phyloP scores from a whole-genome alignment of 306 rosid genomes.

The Dalbergia cultrata region DNA sequence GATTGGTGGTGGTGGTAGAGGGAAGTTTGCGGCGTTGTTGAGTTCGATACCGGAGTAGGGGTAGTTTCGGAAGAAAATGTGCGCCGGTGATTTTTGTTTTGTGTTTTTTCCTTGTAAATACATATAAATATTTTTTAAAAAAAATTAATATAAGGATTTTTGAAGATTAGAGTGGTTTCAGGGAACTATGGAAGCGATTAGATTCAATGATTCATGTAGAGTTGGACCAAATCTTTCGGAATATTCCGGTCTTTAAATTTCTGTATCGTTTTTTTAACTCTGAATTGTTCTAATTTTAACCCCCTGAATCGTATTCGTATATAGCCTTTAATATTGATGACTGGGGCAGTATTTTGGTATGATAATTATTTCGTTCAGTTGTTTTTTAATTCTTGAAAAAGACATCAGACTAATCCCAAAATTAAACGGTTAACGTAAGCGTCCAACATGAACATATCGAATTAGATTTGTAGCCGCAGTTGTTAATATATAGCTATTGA shows the following conservation, averaged over 20 bases:
- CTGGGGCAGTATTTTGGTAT: not conserved
- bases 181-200: conserved; percentile 21
- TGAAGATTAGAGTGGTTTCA: conserved; percentile 33
- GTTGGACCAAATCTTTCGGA: conserved; percentile 14
- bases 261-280: not conserved
- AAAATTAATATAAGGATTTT: not conserved
- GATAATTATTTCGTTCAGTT: not conserved
- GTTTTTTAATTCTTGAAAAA: not conserved
- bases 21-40: conserved; percentile 60
- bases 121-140: conserved; percentile 4
- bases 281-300: conserved; percentile 1
- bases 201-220: conserved; percentile 5
- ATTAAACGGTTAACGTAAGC: not conserved
- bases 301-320: not conserved
- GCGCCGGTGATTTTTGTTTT: conserved; percentile 17
- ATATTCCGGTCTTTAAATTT: conserved; percentile 11
- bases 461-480: not conserved
- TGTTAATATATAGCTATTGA: not conserved
- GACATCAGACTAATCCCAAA: not conserved
- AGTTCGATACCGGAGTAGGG: conserved; percentile 81
- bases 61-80: conserved; percentile 48
- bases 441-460: not conserved
- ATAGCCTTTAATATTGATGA: not conserved
- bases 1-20: conserved; percentile 43
- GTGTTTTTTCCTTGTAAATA: conserved; percentile 41